These are phyloP conservation scores for Wickerhamiella slavikovae DNA, from an alignment of 805 yeast species.

Conservation along the genomic window DNA sequence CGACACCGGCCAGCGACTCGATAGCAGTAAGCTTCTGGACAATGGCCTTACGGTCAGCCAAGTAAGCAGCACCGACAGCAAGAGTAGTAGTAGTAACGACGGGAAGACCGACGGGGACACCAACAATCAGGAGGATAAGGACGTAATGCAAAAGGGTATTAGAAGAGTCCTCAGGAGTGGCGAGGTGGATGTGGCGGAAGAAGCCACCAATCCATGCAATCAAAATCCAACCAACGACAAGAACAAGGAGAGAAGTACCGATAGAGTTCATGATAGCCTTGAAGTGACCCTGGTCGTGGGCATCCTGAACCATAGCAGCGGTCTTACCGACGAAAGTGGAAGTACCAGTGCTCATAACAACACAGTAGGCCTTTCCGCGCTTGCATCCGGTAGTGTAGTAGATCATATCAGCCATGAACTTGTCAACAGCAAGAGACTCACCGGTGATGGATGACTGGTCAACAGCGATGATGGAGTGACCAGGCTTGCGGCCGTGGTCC, in stretches of 20 bases:
- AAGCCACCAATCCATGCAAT: slow-evolving; percentile 85
- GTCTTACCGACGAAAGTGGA: slow-evolving; percentile 93
- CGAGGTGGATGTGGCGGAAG: slow-evolving; percentile 84
- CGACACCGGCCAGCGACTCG: slow-evolving; percentile 94
- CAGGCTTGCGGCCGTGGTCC: slow-evolving; percentile 49
- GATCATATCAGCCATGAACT: slow-evolving; percentile 71
- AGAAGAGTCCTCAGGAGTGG: slow-evolving; percentile 26
- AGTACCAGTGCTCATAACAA: slow-evolving; percentile 89
- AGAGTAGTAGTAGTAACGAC: slow-evolving; percentile 95
- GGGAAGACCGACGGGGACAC: slow-evolving; percentile 98
- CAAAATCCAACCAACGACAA: slow-evolving; percentile 69
- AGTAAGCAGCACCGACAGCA: slow-evolving; percentile 99
- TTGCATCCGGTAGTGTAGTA: slow-evolving; percentile 91
- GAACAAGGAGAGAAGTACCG: slow-evolving; percentile 76
- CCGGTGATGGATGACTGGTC: slow-evolving; percentile 97
- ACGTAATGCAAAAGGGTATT: slow-evolving; percentile 64
- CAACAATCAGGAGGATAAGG: slow-evolving; percentile 84
- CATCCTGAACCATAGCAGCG: slow-evolving; percentile 91
- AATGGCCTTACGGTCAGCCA: slow-evolving; percentile 90
- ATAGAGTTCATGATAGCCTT: slow-evolving; percentile 95
- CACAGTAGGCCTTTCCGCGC: slow-evolving; percentile 89
- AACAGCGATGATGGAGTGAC: slow-evolving; percentile 53
- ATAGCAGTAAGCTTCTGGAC: slow-evolving; percentile 91
- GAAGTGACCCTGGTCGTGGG: slow-evolving; percentile 93
- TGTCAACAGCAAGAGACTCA: slow-evolving; percentile 92